phyloP scores from a whole-genome alignment of 2,329 filamentous ascomycete genomes.

The Paraconiothyrium brasiliense region DNA sequence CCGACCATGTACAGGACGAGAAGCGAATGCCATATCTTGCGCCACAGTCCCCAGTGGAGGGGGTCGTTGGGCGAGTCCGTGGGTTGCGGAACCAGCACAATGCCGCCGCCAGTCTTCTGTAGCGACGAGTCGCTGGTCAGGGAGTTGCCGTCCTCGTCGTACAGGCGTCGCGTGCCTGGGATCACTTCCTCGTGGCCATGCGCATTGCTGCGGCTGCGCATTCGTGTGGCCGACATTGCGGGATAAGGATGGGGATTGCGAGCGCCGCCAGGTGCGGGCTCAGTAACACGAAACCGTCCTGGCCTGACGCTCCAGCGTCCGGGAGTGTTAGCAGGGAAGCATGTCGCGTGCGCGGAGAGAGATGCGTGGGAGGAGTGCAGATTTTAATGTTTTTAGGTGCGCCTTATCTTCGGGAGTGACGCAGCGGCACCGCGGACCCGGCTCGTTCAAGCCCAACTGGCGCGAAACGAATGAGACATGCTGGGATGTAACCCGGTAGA shows the following conservation, averaged over 20 bases:
- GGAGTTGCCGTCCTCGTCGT: constrained; percentile 33
- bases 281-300: neutral
- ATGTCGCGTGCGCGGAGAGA: constrained; percentile 20
- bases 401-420: constrained; percentile 12
- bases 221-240: constrained; percentile 14
- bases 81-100: constrained; percentile 62
- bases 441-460: neutral
- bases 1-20: constrained; percentile 31
- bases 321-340: constrained; percentile 30
- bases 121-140: constrained; percentile 40
- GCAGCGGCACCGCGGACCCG: neutral
- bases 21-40: constrained; percentile 50
- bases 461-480: neutral
- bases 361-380: neutral
- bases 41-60: constrained; percentile 59
- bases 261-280: neutral
- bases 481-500: neutral
- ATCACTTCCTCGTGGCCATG: constrained; percentile 27
- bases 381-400: constrained; percentile 3
- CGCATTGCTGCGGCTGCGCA: constrained; percentile 22
- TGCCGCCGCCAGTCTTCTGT: constrained; percentile 42
- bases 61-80: constrained; percentile 59
- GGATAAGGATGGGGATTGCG: neutral
- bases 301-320: constrained; percentile 30
- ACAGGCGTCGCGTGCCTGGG: constrained; percentile 30